These are phyloP conservation scores for Aspergillus haitiensis DNA, from an alignment of 495 filamentous ascomycete genomes.

Conservation along the genomic window DNA sequence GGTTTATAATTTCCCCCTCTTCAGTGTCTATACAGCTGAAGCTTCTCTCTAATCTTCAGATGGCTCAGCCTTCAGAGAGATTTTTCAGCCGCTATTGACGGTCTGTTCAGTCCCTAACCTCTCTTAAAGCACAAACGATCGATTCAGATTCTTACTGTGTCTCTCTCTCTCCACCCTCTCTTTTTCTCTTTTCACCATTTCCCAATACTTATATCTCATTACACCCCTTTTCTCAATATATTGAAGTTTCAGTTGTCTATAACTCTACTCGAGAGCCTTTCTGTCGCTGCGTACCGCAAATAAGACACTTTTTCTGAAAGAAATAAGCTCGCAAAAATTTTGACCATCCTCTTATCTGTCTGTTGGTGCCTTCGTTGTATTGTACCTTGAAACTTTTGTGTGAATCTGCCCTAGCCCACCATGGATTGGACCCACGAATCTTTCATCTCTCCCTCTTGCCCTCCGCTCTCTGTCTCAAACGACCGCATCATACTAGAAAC, in stretches of 20 bases:
- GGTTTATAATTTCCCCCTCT: slow-evolving; percentile 24
- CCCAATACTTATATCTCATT: slow-evolving; percentile 18
- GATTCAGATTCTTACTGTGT: slow-evolving; percentile 20
- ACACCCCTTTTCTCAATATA: no score
- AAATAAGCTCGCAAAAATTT: not conserved
- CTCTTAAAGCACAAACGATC: slow-evolving; percentile 16
- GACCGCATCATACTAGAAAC: slow-evolving; percentile 20
- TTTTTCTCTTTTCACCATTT: not conserved
- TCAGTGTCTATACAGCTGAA: slow-evolving; percentile 30
- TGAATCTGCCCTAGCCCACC: not conserved
- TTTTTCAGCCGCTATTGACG: slow-evolving; percentile 38
- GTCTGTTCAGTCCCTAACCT: slow-evolving; percentile 21
- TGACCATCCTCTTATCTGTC: slow-evolving; percentile 8
- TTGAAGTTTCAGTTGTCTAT: no score
- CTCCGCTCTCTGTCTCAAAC: slow-evolving; percentile 12
- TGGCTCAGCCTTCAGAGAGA: slow-evolving; percentile 25
- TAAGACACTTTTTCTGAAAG: no score
- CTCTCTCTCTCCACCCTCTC: slow-evolving; percentile 23
- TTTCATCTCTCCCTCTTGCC: slow-evolving; percentile 15
- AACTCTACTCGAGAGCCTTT: no score
- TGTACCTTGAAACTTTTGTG: not conserved
- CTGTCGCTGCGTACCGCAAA: no score
- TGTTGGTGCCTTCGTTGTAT: not conserved
- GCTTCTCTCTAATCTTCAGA: slow-evolving; percentile 33
- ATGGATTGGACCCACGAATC: slow-evolving; percentile 20